phyloP scores from a whole-genome alignment of 2,329 filamentous ascomycete genomes.

The Tolypocladium paradoxum region DNA sequence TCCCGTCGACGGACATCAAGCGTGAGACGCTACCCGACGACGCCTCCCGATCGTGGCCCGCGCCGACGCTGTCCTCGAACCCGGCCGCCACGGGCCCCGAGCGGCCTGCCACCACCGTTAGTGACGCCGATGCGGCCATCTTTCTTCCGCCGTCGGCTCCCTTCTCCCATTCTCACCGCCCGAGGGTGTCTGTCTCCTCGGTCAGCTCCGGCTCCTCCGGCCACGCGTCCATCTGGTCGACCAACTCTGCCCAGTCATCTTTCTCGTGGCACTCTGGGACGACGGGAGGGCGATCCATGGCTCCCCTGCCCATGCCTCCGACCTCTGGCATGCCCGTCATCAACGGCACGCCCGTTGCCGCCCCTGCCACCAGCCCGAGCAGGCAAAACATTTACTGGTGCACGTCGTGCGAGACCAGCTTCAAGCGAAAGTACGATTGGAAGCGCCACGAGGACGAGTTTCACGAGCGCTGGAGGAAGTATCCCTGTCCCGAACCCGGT shows the following conservation, averaged over 20 bases:
- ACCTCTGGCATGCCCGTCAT: conserved; percentile 18
- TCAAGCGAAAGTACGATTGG: conserved; percentile 60
- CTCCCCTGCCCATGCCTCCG: conserved; percentile 24
- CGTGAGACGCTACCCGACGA: conserved; percentile 18
- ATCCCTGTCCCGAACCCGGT: conserved; percentile 50
- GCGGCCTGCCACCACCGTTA: conserved; percentile 1
- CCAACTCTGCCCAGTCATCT: conserved; percentile 26
- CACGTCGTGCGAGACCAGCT: conserved; percentile 51
- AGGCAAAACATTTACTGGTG: conserved; percentile 44
- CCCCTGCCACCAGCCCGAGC: conserved; percentile 16
- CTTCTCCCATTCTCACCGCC: conserved; percentile 25
- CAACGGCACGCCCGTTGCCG: conserved; percentile 19
- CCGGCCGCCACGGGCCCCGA: conserved; percentile 3
- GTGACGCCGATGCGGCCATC: conserved; percentile 13
- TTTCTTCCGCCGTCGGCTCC: conserved; percentile 25
- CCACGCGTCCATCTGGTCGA: conserved; percentile 36
- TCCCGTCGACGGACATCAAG: conserved; percentile 18
- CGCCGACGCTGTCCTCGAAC: conserved; percentile 3
- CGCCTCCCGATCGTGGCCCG: conserved; percentile 12
- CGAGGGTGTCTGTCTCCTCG: conserved; percentile 37
- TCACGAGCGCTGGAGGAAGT: conserved; percentile 57
- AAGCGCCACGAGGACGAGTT: conserved; percentile 61
- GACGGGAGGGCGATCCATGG: conserved; percentile 22
- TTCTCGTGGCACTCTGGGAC: conserved; percentile 28
- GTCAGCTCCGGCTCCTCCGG: conserved; percentile 39